Evolutionary conservation across 176 grass and related monocot genomes (phyloP), one percentile per base, ranked within the genome.

Genomic region (Carex pumila): DNA sequence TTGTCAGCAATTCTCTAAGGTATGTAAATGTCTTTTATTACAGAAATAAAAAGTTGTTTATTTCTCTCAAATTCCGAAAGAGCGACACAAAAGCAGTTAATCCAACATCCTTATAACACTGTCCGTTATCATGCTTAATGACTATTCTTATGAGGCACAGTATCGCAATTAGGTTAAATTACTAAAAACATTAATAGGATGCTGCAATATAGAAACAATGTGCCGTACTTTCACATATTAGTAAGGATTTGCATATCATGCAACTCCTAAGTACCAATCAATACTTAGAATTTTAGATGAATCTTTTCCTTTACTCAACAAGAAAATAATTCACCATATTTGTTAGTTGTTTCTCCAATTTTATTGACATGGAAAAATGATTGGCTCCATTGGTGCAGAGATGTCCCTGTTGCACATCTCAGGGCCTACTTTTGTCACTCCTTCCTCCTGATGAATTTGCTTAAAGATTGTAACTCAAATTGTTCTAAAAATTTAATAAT

Each of bases 351-450:
- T 50, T 49, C 36, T 52, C 81, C 45, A 34, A 68, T 83, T 81
- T 98, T 85, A 99, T 72, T 99, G 85, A 66, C 97, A 96, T 69
- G 93, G 78, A 65, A 94, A 49, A 67, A 91, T 91, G 62, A 73
- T 92, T 60, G 97, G 93, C 64, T 99, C 93, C 93, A 95, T 94
- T 61, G 97, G 91, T 79, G 87, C 83, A 68, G 85, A 90, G 80
- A 93, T 80, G 80, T 83, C 88, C 61, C 90, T 88, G 62, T 47
- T 81, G 41, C 93, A 95, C 87, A 92, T 92, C 60, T 88, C 87
- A 57, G 96, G 83, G 67, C 12, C 68, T 65, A 94, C 82, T 79
- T 82, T 79, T 76, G 71, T 93, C 62, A 95, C 77, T 50, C 74
- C 89, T 85, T 98, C 95, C 63, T 98, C 91, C 91, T 98, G 92